Evolutionary conservation across 75 land plant species (phyloP).

Genomic region (Pinus taeda): DNA sequence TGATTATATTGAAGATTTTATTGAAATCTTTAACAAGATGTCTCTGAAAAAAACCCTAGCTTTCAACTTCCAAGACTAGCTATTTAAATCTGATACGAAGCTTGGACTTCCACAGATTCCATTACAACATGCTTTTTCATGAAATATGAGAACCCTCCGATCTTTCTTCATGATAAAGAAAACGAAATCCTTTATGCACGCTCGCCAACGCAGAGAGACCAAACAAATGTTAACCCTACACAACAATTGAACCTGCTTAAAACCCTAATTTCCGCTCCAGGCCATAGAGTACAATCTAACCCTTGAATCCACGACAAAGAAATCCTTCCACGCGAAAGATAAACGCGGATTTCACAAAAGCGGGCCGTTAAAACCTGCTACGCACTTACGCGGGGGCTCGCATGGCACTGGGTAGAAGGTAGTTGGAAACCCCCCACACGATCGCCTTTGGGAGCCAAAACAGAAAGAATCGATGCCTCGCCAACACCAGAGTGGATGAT

Average conservation of each 20-base stretch:
- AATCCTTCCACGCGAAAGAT: neutral
- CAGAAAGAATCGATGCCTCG: neutral
- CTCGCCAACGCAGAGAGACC: too few species aligned
- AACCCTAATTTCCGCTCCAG: neutral
- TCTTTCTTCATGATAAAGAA: neutral
- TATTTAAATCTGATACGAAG: too few species aligned
- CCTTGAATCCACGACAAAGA: neutral
- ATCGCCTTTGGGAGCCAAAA: neutral
- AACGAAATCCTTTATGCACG: too few species aligned
- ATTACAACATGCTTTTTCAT: too few species aligned
- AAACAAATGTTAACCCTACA: too few species aligned
- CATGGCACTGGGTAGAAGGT: neutral
- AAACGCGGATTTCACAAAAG: neutral
- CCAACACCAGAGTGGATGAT: neutral
- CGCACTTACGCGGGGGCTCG: neutral
- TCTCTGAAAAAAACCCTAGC: neutral
- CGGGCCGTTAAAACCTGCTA: neutral
- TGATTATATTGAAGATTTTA: too few species aligned
- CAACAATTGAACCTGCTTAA: neutral
- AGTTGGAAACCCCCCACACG: neutral
- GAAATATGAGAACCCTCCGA: neutral
- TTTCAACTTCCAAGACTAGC: neutral
- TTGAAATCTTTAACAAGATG: too few species aligned
- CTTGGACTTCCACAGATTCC: too few species aligned
- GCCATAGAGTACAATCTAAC: neutral